Evolutionary conservation across 2,329 filamentous ascomycete genomes (phyloP).

Genomic region (Mycosphaerella sp.): DNA sequence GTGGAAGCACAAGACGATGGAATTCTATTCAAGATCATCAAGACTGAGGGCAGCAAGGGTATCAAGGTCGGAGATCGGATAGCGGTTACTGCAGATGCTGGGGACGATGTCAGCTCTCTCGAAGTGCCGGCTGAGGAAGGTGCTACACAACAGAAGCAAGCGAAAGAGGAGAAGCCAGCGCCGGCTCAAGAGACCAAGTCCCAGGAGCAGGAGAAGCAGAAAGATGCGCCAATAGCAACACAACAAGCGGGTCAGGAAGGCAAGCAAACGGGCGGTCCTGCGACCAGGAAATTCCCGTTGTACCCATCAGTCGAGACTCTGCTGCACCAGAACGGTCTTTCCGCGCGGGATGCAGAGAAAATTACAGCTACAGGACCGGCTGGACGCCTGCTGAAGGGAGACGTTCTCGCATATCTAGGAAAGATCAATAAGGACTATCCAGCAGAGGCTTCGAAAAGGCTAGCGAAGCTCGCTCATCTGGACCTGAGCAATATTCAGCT

Average conservation of each 20-base stretch:
- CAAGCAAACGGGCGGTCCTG: conserved; percentile 41
- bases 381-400: conserved; percentile 87
- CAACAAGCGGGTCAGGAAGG: conserved; percentile 14
- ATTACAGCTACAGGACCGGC: conserved; percentile 84
- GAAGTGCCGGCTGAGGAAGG: conserved; percentile 66
- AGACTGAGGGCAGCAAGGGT: conserved; percentile 65
- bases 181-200: conserved; percentile 15
- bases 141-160: conserved; percentile 13
- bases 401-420: conserved; percentile 85
- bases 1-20: conserved; percentile 90
- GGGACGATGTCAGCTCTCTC: conserved; percentile 68
- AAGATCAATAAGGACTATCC: conserved; percentile 67
- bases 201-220: conserved; percentile 6
- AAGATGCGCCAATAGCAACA: conserved; percentile 12
- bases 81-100: conserved; percentile 73
- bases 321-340: conserved; percentile 70
- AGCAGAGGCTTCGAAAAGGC: conserved; percentile 60
- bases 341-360: conserved; percentile 67
- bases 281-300: conserved; percentile 64
- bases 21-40: conserved; percentile 74
- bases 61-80: conserved; percentile 76
- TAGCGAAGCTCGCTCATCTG: conserved; percentile 72
- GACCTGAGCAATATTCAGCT: conserved; percentile 95
- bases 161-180: conserved; percentile 10
- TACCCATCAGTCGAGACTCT: conserved; percentile 80